A percentile compares a stretch with the other conserved stretches of the same genome.
Conservation (phyloP, 1,284 basidiomycete species). For the Cerrena zonata region DNA sequence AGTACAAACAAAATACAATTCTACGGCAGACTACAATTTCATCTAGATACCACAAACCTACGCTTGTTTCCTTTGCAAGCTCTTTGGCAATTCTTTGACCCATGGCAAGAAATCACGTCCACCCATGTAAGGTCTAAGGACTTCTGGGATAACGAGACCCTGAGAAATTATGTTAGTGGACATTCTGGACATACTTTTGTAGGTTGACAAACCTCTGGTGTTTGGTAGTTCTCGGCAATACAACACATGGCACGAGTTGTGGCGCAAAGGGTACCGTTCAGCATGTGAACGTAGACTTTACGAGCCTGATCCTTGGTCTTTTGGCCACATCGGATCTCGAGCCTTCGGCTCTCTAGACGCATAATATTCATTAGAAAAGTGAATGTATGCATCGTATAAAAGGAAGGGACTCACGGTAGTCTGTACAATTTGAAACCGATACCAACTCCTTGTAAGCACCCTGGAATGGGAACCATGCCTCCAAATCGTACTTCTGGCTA, state of each 20-base stretch:
- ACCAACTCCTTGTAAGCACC: slow-evolving; percentile 92
- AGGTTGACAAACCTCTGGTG: slow-evolving; percentile 65
- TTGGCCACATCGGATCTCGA: slow-evolving; percentile 86
- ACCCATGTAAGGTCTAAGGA: slow-evolving; percentile 90
- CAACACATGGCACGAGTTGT: slow-evolving; percentile 96
- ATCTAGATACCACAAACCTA: slow-evolving; percentile 26
- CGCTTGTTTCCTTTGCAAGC: slow-evolving; percentile 66
- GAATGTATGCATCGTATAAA: neutral
- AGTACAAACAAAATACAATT: too few species aligned
- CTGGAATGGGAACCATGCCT: slow-evolving; percentile 99
- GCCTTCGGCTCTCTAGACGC: slow-evolving; percentile 72
- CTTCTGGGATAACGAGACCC: slow-evolving; percentile 86
- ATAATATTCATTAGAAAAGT: slow-evolving; percentile 1
- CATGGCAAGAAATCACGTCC: slow-evolving; percentile 91
- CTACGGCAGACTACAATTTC: too few species aligned
- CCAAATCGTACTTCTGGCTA: slow-evolving; percentile 93
- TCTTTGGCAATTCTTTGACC: slow-evolving; percentile 78
- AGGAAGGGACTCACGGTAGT: slow-evolving; percentile 72
- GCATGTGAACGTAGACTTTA: slow-evolving; percentile 93
- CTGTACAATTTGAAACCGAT: slow-evolving; percentile 89
- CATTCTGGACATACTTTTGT: neutral
- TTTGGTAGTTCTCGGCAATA: slow-evolving; percentile 98
- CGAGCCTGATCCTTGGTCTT: slow-evolving; percentile 82
- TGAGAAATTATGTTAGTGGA: slow-evolving; percentile 26
- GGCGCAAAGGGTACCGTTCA: slow-evolving; percentile 95